Percentiles rank a stretch among this genome's conserved stretches.
Evolutionary conservation across 176 grass and related monocot species (phyloP).

Genomic region (Ensete ventricosum): DNA sequence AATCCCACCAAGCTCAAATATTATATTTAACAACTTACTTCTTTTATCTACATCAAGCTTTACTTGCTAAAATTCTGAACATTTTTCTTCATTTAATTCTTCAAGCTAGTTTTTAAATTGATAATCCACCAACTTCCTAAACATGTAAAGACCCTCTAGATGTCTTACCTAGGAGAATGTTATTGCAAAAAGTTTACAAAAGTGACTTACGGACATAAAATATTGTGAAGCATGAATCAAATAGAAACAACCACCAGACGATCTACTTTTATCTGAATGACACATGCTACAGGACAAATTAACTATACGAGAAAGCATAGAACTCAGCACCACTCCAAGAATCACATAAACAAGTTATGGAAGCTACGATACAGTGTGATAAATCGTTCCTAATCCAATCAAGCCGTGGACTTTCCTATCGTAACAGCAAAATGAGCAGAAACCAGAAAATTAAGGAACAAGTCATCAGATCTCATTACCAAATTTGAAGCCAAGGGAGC

Average conservation of each 20-base stretch:
- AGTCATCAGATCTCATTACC: conserved; percentile 15
- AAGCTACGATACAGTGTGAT: not conserved
- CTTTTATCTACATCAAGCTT: not conserved
- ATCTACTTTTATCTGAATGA: not conserved
- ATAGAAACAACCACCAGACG: not conserved
- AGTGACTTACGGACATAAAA: not conserved
- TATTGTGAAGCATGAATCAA: not conserved
- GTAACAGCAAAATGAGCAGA: not conserved
- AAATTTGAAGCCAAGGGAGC: conserved; percentile 22
- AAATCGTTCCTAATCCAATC: not conserved
- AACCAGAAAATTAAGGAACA: not conserved
- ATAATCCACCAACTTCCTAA: not conserved
- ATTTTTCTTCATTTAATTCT: not conserved
- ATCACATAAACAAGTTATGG: not conserved
- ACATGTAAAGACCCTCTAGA: not conserved
- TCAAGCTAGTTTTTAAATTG: not conserved
- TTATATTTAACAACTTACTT: not conserved
- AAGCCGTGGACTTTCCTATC: too few species aligned
- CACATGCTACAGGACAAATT: not conserved
- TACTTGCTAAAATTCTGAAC: not conserved
- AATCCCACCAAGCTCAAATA: not conserved
- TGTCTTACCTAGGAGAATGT: not conserved
- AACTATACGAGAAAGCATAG: not conserved
- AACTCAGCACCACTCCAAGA: not conserved
- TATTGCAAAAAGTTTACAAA: not conserved